These are phyloP conservation scores for Lactarius deliciosus DNA, from an alignment of 768 basidiomycete genomes.

Conservation along the genomic window DNA sequence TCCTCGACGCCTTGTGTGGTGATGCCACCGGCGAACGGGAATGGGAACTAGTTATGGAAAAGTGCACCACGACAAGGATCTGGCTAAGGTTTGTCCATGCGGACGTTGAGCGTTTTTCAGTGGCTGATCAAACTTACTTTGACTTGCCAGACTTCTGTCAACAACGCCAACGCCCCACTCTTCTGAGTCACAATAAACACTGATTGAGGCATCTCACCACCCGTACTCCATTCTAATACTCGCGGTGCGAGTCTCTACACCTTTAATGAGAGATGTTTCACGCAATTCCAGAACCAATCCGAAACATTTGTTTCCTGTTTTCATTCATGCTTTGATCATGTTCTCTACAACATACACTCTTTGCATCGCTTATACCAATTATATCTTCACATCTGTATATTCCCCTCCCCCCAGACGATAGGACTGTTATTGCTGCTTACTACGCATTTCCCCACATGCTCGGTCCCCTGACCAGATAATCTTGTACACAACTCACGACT, in stretches of 20 bases:
- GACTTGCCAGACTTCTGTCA: conserved; percentile 14
- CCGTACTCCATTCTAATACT: background rate
- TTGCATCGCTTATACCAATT: background rate
- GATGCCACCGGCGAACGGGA: conserved; percentile 32
- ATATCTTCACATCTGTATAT: background rate
- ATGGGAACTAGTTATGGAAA: conserved; percentile 64
- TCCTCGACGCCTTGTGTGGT: conserved; percentile 56
- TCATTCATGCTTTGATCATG: background rate
- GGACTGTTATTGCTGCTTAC: background rate
- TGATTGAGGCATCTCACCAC: background rate
- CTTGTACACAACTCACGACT: background rate
- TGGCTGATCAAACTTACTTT: background rate
- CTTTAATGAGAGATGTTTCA: background rate
- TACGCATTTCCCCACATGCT: background rate
- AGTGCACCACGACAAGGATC: conserved; percentile 54
- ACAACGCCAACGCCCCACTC: background rate
- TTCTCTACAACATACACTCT: background rate
- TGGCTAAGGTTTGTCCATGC: conserved; percentile 57
- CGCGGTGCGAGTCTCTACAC: background rate
- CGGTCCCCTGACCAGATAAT: background rate
- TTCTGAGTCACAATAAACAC: background rate
- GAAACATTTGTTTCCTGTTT: background rate
- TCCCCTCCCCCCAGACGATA: background rate
- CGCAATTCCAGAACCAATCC: background rate
- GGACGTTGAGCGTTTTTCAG: background rate